phyloP scores from a whole-genome alignment of 225 moss, liverwort and hornwort species.

The Climacium dendroides region DNA sequence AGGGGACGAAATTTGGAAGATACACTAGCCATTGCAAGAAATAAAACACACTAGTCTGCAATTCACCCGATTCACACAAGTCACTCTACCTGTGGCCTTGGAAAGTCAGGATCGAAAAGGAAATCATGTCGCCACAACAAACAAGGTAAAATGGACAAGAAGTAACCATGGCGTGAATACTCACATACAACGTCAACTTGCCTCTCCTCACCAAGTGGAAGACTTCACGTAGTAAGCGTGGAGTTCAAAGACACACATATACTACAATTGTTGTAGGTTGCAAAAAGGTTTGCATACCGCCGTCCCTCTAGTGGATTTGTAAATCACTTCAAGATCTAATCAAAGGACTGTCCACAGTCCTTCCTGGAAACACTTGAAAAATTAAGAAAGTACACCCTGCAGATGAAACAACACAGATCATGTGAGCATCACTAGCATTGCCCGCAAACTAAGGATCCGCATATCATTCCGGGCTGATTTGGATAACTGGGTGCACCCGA shows the following conservation, averaged over 20 bases:
- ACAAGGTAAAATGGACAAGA: too few species aligned
- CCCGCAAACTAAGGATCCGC: not conserved
- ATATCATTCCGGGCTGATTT: not conserved
- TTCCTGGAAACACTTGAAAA: not conserved
- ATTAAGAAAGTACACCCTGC: accelerated
- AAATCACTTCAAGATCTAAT: not conserved
- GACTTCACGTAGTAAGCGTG: too few species aligned
- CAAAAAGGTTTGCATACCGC: not conserved
- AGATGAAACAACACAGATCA: not conserved
- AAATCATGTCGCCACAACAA: too few species aligned
- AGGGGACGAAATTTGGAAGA: accelerated
- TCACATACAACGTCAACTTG: too few species aligned
- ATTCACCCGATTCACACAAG: too few species aligned
- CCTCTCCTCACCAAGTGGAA: too few species aligned
- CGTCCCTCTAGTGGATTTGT: not conserved
- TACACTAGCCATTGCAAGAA: not conserved
- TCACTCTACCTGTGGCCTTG: too few species aligned
- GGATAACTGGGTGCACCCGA: not conserved
- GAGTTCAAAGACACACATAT: not conserved
- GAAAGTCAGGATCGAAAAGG: accelerated
- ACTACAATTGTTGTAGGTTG: not conserved
- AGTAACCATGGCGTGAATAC: too few species aligned
- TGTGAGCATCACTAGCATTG: not conserved
- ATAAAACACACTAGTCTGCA: too few species aligned
- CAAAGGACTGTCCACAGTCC: accelerated